Evolutionary conservation across 768 basidiomycete species (phyloP).

Genomic region (Pleurotus tuber-regium): DNA sequence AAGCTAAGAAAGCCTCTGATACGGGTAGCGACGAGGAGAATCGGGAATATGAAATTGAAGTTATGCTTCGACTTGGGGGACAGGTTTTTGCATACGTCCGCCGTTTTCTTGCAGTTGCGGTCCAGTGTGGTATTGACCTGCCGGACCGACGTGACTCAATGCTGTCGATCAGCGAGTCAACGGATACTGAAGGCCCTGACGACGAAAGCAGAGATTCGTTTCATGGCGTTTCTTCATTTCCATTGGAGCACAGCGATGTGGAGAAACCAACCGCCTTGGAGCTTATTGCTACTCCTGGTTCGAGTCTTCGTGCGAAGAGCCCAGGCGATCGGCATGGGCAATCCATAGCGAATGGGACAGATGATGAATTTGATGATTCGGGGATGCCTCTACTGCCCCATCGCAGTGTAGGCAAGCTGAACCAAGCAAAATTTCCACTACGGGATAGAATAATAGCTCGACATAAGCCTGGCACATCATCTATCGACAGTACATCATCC

Average conservation of each 20-base stretch:
- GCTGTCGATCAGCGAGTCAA: constrained; percentile 26
- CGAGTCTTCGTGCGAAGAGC: constrained; percentile 47
- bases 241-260: constrained; percentile 12
- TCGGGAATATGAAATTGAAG: constrained; percentile 57
- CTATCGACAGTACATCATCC: constrained; percentile 72
- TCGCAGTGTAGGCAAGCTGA: constrained; percentile 23
- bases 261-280: constrained; percentile 10
- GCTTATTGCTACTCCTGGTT: constrained; percentile 25
- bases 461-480: constrained; percentile 46
- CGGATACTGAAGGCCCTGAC: constrained; percentile 27
- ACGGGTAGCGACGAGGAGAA: constrained; percentile 42
- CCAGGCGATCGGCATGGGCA: constrained; percentile 45
- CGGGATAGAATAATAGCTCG: constrained; percentile 30
- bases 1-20: constrained; percentile 67
- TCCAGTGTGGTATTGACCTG: constrained; percentile 71
- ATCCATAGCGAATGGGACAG: constrained; percentile 31
- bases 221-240: constrained; percentile 7
- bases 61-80: constrained; percentile 78
- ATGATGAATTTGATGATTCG: constrained; percentile 36
- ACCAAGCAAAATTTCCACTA: constrained; percentile 37
- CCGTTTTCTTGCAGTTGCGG: constrained; percentile 73
- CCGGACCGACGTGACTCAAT: constrained; percentile 45
- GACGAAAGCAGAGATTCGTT: constrained; percentile 26
- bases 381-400: constrained; percentile 34
- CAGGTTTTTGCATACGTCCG: constrained; percentile 81